Conservation (phyloP, 179 eudicot species). For the Pouteria campechiana region DNA sequence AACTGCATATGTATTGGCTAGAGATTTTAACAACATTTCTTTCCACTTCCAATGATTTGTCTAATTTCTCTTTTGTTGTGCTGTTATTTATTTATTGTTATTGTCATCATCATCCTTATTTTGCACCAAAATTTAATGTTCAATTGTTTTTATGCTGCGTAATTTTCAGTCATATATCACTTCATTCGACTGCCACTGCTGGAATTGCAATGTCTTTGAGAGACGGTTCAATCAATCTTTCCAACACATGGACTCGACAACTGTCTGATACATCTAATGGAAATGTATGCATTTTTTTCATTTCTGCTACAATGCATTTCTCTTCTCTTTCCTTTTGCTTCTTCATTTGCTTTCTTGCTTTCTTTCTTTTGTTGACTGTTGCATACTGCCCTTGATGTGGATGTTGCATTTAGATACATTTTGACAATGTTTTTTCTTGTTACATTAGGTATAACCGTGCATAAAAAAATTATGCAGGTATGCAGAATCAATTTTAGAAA, state of each 20-base stretch:
- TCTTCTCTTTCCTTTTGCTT: background rate
- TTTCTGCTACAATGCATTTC: background rate
- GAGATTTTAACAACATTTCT: background rate
- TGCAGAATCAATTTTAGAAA: too few species aligned
- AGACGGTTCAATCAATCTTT: conserved; percentile 85
- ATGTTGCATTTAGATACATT: too few species aligned
- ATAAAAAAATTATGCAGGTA: too few species aligned
- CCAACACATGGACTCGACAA: conserved; percentile 88
- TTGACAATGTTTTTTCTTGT: too few species aligned
- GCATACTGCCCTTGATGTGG: too few species aligned
- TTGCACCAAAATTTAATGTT: too few species aligned
- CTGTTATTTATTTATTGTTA: conserved; percentile 2
- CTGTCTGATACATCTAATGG: conserved; percentile 64
- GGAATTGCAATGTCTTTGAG: conserved; percentile 66
- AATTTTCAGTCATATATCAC: conserved; percentile 63
- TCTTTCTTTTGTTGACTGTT: conserved; percentile 2
- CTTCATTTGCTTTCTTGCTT: conserved; percentile 5
- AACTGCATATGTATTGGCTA: background rate
- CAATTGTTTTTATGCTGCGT: too few species aligned
- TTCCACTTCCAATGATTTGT: background rate
- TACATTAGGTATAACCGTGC: too few species aligned
- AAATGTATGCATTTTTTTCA: conserved; percentile 44
- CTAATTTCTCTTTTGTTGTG: background rate
- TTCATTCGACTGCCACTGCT: conserved; percentile 68
- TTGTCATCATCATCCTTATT: background rate